Conservation (phyloP, 495 filamentous ascomycete genomes). For the Penicillium riverlandense region DNA sequence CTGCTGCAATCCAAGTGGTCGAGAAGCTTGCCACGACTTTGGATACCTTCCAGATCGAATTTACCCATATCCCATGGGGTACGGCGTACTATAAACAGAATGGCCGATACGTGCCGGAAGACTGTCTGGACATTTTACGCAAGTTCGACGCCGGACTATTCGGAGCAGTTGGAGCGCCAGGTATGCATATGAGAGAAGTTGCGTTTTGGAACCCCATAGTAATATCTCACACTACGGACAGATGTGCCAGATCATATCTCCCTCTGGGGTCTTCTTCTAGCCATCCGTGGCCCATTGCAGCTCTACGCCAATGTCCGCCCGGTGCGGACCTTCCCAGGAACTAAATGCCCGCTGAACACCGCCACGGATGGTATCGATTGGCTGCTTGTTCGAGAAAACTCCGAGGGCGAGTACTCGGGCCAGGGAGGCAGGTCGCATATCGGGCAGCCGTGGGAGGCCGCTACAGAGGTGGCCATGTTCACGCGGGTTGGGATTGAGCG, state of each 20-base stretch:
- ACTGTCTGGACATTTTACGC: constrained; percentile 28
- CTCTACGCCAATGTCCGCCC: constrained; percentile 46
- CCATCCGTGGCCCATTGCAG: constrained; percentile 41
- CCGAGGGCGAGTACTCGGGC: constrained; percentile 44
- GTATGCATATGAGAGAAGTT: constrained; percentile 6
- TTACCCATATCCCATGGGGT: constrained; percentile 34
- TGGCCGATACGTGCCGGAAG: constrained; percentile 34
- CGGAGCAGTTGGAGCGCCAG: constrained; percentile 37
- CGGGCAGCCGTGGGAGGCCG: constrained; percentile 35
- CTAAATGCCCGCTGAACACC: constrained; percentile 33
- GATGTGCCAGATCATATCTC: constrained; percentile 47
- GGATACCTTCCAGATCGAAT: constrained; percentile 27
- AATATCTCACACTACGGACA: constrained; percentile 1
- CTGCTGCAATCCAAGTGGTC: constrained; percentile 28
- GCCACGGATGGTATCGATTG: constrained; percentile 33
- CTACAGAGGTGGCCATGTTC: constrained; percentile 44
- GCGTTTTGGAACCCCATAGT: neutral
- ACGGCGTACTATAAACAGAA: constrained; percentile 32
- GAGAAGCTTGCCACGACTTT: constrained; percentile 22
- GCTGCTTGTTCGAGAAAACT: constrained; percentile 46
- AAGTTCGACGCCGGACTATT: constrained; percentile 39
- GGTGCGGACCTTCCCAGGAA: constrained; percentile 35
- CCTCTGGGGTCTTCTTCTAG: constrained; percentile 41
- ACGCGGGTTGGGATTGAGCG: constrained; percentile 39
- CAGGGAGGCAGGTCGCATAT: constrained; percentile 40